Base-by-base conservation (phyloP, 1,284 basidiomycete genomes). In the Irpex sp. region DNA sequence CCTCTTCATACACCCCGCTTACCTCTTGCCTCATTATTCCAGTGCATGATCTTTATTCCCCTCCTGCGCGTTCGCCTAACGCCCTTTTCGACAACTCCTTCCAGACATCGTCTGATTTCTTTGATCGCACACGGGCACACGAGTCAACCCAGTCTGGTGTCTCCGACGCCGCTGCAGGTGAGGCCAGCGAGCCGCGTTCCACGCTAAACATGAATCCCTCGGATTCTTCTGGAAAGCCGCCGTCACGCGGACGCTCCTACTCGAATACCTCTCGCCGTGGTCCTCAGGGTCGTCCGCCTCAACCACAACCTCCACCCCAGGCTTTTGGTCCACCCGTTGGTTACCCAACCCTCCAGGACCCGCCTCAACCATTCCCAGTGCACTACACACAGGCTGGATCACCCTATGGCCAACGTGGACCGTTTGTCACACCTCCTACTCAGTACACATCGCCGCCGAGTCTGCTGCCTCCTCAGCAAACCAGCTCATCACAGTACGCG, bases 381-480 rank as follows among this genome's bases (percentile, higher is more conserved):
- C 66, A 68, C 2, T 73, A 71, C 62, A 68, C 66, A 55, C 36
- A 64, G 58, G 21, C 67, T 57, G 37, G 61, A 51, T 64, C 72
- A 37, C 69, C 68, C 78, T 64, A 79, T 66, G 70, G 70, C 60
- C 81, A 77, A 47, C 74, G 71, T 49, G 61, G 72, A 44, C 72
- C 72, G 64, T 82, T 80, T 67, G 71, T 76, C 36, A 19, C 59
- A 48, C 77, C 78, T 59, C 54, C 13, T 36, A 21, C 11, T 56
- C 81, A 79, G 73, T 85, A 85, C 75, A 73, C 78, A 69, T 75
- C 82, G 72, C 72, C 82, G 67, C 66, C 64, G 8, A 58, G 77
- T 2, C 81, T 73, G 63, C 74, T 79, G 68, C 66, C 77, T 44
- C 77, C 77, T 62, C 71, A 69, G 55, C 60, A 59, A 26, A 68